Evolutionary conservation across 140 eudicot species (phyloP).

Genomic region (Cichorium intybus): DNA sequence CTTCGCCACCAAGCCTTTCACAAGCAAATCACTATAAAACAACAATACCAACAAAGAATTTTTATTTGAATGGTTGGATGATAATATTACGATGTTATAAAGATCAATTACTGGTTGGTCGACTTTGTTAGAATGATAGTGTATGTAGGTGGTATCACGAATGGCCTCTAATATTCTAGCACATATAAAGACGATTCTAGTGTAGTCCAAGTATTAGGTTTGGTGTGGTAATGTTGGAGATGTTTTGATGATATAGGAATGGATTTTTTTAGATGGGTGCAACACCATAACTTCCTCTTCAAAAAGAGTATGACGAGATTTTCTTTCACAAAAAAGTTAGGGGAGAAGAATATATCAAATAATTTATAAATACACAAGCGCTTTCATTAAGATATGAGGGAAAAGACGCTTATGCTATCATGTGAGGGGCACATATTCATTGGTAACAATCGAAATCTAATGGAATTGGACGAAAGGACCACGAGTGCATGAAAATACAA

Average conservation of each 20-base stretch:
- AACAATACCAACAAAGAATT: slow-evolving; percentile 17
- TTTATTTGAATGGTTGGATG: slow-evolving; percentile 3
- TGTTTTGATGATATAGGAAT: slow-evolving; percentile 32
- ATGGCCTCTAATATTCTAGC: neutral
- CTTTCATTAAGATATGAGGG: too few species aligned
- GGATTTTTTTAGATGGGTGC: slow-evolving; percentile 49
- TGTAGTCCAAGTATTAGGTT: slow-evolving; percentile 23
- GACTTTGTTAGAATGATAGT: slow-evolving; percentile 22
- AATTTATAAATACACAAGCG: too few species aligned
- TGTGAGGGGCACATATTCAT: too few species aligned
- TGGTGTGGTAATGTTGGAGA: slow-evolving; percentile 17
- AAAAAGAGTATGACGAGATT: too few species aligned
- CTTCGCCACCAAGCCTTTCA: slow-evolving; percentile 34
- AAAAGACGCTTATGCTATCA: too few species aligned
- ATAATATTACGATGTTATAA: slow-evolving; percentile 30
- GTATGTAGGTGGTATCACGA: slow-evolving; percentile 25
- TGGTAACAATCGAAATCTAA: too few species aligned
- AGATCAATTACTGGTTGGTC: slow-evolving; percentile 20
- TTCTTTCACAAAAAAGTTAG: too few species aligned
- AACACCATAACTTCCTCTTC: too few species aligned
- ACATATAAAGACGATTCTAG: slow-evolving; percentile 24
- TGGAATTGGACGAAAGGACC: too few species aligned
- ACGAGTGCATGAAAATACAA: too few species aligned
- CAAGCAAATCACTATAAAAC: slow-evolving; percentile 24
- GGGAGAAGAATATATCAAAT: too few species aligned